These are phyloP conservation scores for Leishmania mexicana DNA, from an alignment of 208 protist genomes.

Conservation along the genomic window DNA sequence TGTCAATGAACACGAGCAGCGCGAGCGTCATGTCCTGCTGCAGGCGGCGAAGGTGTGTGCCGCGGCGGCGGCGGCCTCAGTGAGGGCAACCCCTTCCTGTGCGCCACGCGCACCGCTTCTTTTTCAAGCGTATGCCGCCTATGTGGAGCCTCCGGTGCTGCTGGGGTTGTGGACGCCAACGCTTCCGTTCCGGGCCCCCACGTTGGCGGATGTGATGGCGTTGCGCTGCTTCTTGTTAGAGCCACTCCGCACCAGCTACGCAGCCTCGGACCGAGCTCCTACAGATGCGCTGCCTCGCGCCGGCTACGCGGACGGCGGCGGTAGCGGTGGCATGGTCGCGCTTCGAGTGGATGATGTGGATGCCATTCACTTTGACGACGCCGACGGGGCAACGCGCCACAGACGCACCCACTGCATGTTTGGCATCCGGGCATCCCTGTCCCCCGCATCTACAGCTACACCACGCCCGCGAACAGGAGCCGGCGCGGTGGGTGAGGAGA, in stretches of 20 bases:
- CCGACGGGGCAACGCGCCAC: not conserved
- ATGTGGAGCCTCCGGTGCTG: constrained; percentile 57
- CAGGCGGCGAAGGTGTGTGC: not conserved
- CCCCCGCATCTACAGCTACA: not conserved
- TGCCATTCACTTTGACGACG: constrained; percentile 57
- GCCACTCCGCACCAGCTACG: constrained; percentile 19
- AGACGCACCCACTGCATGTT: constrained; percentile 37
- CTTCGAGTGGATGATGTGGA: constrained; percentile 48
- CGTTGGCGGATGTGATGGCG: constrained; percentile 55
- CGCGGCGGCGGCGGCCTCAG: not conserved
- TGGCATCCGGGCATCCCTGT: constrained; percentile 40
- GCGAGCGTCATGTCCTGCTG: constrained; percentile 3
- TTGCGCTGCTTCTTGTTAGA: constrained; percentile 26
- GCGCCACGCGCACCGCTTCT: not conserved
- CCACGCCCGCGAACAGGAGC: not conserved
- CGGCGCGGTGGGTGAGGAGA: not conserved
- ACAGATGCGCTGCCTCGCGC: not conserved
- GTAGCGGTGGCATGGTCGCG: not conserved
- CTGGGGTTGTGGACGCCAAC: constrained; percentile 57
- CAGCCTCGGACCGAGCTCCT: not conserved
- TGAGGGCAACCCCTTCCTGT: not conserved
- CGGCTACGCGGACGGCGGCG: not conserved
- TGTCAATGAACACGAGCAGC: constrained; percentile 14
- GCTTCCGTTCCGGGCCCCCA: constrained; percentile 60
- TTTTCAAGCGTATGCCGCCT: constrained; percentile 35